Evolutionary conservation across 805 yeast genomes (phyloP), one percentile per base, ranked within the genome.

Genomic region (Yueomyces sinensis): DNA sequence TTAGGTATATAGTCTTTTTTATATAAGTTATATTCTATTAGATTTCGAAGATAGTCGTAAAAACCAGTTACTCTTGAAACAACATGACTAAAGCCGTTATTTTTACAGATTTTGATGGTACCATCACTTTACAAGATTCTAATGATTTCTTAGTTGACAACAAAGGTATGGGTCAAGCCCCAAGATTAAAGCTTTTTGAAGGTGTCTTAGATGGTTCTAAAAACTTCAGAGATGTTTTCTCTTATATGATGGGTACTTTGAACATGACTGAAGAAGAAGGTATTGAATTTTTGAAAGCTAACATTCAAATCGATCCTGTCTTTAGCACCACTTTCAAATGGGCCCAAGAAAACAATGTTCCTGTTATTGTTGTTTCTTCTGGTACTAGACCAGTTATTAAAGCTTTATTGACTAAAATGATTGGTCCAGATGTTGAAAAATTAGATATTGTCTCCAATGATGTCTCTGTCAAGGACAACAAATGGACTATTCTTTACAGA

Each of bases 51-150:
- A n/a, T n/a, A 1, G 24, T 7, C 24, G 24, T 7, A 20, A 20
- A 20, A 7, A 20, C 24, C 11, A 20, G 7, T 7, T 7, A 20
- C 24, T 20, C 24, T 7, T 20, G 11, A 20, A 7, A 20, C 6
- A 25, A 20, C 17, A 56, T 56, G 59, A 52, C 47, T 34, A 69
- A 71, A 42, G 89, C 94, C 32, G 84, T 91, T 49, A 80, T 91
- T 30, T 91, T 91, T 65, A 82, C 96, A 30, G 99, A 91, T 58
- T 91, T 93, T 74, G 99, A 91, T 56, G 99, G 99, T 20, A 91
- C 98, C 2, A 91, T 91, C 43, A 91, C 98, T 11, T 63, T 82
- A 39, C 94, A 89, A 56, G 99, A 91, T 57, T 82, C 95, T 39
- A 91, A 91, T 56, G 97, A 91, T 58, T 81, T 67, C 55, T 63